Evolutionary conservation across 163 green algal genomes (phyloP).

Genomic region (Coccomyxa subellipsoidea): DNA sequence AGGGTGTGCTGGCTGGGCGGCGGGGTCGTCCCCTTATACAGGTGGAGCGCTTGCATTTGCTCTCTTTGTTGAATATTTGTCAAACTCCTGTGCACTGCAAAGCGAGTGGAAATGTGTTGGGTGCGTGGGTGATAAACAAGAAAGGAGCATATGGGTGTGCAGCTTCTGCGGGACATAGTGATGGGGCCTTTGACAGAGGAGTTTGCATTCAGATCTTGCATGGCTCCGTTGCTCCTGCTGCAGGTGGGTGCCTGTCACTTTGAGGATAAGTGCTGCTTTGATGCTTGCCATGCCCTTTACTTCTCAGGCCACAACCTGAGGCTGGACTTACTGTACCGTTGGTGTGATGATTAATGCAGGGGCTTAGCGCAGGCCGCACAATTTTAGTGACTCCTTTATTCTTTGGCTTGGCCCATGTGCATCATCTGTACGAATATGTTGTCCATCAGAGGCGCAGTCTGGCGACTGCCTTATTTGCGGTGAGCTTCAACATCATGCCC

Average conservation of each 20-base stretch:
- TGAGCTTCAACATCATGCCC: too few relatives aligned
- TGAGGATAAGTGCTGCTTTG: too few relatives aligned
- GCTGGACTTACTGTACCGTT: too few relatives aligned
- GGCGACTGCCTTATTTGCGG: neutral
- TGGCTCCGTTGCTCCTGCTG: conserved; percentile 59
- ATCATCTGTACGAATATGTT: conserved; percentile 73
- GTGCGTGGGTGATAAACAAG: neutral
- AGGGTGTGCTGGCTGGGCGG: neutral
- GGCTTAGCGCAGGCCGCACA: conserved; percentile 6
- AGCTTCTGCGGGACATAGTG: conserved; percentile 47
- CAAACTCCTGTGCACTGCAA: neutral
- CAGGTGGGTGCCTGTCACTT: too few relatives aligned
- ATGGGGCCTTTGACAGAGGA: conserved; percentile 79
- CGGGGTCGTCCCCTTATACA: neutral
- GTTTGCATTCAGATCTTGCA: conserved; percentile 79
- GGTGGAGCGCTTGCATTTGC: neutral
- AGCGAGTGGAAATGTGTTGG: too few relatives aligned
- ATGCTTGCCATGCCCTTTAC: too few relatives aligned
- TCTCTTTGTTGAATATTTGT: too few relatives aligned
- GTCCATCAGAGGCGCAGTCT: conserved; percentile 31
- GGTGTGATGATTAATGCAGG: conserved; percentile 14
- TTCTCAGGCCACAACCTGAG: too few relatives aligned
- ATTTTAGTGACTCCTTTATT: conserved; percentile 68
- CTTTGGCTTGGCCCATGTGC: conserved; percentile 80
- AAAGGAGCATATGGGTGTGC: neutral